phyloP scores from a whole-genome alignment of 192 early-diverging fungal species.

The Gonapodya sp. region DNA sequence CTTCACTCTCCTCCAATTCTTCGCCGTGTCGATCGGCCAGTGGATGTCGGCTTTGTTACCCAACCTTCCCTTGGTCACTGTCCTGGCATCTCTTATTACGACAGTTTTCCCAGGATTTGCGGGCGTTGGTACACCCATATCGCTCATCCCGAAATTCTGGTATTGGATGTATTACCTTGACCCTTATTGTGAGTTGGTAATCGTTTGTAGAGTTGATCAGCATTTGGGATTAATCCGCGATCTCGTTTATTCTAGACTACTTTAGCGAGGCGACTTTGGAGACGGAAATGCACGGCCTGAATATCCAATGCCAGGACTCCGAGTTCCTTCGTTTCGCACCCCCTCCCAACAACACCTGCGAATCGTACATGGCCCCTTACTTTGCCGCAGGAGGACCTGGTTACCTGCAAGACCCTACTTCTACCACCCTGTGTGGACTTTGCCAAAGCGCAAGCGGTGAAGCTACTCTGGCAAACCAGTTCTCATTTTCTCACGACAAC shows the following conservation, averaged over 20 bases:
- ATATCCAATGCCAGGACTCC: conserved; percentile 28
- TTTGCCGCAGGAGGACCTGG: conserved; percentile 44
- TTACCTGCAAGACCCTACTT: conserved; percentile 28
- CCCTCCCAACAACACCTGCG: conserved; percentile 48
- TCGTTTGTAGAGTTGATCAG: neutral
- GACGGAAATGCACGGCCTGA: conserved; percentile 43
- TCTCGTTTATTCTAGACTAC: conserved; percentile 32
- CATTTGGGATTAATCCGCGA: neutral
- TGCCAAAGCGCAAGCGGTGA: too few relatives aligned
- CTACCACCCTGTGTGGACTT: conserved; percentile 20
- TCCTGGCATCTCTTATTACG: conserved; percentile 35
- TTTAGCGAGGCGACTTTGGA: conserved; percentile 52
- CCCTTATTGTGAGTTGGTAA: conserved; percentile 13
- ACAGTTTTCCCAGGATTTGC: neutral
- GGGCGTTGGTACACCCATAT: too few relatives aligned
- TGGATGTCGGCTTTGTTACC: conserved; percentile 58
- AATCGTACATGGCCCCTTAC: conserved; percentile 35
- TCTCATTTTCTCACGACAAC: too few relatives aligned
- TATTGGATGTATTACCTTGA: conserved; percentile 13
- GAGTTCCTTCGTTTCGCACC: conserved; percentile 49
- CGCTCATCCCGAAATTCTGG: too few relatives aligned
- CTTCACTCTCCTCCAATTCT: conserved; percentile 48
- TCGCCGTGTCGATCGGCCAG: conserved; percentile 59
- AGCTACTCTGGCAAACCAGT: too few relatives aligned
- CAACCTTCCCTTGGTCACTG: conserved; percentile 40